A percentile compares a stretch with the other conserved stretches of the same genome.
Conservation (phyloP, 176 grass and related monocot genomes). For the Phoenix dactylifera region DNA sequence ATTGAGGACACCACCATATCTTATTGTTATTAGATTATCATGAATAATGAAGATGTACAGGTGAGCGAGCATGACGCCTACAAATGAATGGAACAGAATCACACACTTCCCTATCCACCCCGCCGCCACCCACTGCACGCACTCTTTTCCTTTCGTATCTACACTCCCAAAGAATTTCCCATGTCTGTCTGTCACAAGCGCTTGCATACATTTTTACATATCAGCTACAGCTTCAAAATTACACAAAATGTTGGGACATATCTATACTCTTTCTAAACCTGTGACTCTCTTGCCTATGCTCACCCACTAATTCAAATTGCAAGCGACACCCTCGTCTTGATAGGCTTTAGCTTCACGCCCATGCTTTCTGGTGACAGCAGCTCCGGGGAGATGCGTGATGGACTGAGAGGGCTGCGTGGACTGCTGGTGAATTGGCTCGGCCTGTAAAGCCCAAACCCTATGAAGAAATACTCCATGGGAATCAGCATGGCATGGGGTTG, state of each 20-base stretch:
- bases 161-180: not conserved
- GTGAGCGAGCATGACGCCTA: not conserved
- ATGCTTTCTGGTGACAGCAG: constrained; percentile 28
- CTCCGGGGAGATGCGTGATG: constrained; percentile 14
- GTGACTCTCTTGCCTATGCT: not conserved
- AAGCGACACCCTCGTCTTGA: constrained; percentile 14
- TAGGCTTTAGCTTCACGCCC: constrained; percentile 22
- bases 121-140: not conserved
- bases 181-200: no score
- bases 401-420: constrained; percentile 10
- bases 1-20: no score
- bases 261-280: no score
- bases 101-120: not conserved
- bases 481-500: constrained; percentile 24
- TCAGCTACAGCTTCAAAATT: no score
- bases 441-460: constrained; percentile 8
- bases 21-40: not conserved
- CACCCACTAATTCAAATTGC: not conserved
- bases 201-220: no score
- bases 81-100: constrained; percentile 1
- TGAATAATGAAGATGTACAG: constrained; percentile 1
- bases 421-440: not conserved
- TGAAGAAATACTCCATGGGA: constrained; percentile 21
- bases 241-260: no score
- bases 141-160: not conserved